Evolutionary conservation across 2,329 filamentous ascomycete species (phyloP).

Genomic region (Aureobasidium pullulans): DNA sequence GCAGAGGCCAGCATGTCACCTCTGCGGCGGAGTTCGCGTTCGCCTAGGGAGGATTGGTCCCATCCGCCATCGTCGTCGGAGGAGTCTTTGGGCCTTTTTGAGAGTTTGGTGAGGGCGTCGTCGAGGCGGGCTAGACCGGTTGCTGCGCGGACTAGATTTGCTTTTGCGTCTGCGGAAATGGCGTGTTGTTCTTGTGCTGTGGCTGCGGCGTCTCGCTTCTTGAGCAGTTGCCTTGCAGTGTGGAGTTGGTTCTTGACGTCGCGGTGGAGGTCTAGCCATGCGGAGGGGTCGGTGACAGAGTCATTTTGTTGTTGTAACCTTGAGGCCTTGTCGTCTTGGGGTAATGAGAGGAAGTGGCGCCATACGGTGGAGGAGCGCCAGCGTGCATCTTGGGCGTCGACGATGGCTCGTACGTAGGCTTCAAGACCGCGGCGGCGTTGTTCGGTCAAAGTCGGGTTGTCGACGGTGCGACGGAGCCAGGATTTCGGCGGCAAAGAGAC

Average conservation of each 20-base stretch:
- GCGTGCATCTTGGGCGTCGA: constrained; percentile 62
- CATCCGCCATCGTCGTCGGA: constrained; percentile 29
- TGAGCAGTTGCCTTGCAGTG: constrained; percentile 58
- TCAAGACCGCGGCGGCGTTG: constrained; percentile 62
- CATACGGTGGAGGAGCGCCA: constrained; percentile 70
- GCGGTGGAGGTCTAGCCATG: constrained; percentile 69
- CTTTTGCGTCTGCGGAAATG: constrained; percentile 62
- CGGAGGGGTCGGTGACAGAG: constrained; percentile 42
- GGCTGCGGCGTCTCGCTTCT: constrained; percentile 56
- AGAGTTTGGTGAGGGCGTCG: constrained; percentile 55
- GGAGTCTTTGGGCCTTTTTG: constrained; percentile 29
- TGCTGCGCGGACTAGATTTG: constrained; percentile 60
- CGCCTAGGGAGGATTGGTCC: constrained; percentile 50
- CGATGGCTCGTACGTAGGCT: constrained; percentile 63
- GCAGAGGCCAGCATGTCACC: constrained; percentile 63
- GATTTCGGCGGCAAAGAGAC: constrained; percentile 62
- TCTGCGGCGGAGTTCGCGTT: constrained; percentile 66
- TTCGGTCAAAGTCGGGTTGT: constrained; percentile 62
- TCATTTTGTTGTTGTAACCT: constrained; percentile 20
- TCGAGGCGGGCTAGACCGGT: constrained; percentile 57
- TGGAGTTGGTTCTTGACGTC: constrained; percentile 67
- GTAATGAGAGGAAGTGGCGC: constrained; percentile 66
- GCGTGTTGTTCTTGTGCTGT: constrained; percentile 54
- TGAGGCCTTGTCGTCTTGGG: constrained; percentile 35
- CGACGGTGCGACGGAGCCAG: constrained; percentile 68